A percentile compares a stretch with the other conserved stretches of the same genome.
phyloP scores from a whole-genome alignment of 2,329 filamentous ascomycete genomes.

The Parascedosporium putredinis region DNA sequence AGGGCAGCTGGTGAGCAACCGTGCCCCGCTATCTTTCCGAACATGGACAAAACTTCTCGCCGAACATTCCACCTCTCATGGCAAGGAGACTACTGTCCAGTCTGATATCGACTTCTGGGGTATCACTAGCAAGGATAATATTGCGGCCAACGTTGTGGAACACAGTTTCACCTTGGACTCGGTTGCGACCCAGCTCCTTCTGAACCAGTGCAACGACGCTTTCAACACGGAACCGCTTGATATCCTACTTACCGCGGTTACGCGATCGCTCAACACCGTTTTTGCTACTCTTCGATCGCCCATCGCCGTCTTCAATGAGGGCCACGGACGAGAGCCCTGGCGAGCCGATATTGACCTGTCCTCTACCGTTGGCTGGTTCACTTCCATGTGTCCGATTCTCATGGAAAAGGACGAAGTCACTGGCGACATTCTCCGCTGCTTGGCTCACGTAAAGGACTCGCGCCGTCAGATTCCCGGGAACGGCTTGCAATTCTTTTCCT shows the following conservation, averaged over 20 bases:
- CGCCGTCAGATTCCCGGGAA: constrained; percentile 11
- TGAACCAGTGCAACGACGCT: constrained; percentile 14
- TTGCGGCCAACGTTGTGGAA: constrained; percentile 14
- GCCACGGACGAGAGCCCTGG: constrained; percentile 25
- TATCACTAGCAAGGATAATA: constrained; percentile 13
- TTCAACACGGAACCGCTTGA: constrained; percentile 23
- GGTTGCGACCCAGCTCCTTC: constrained; percentile 12
- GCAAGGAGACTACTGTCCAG: constrained; percentile 18
- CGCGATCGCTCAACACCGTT: constrained; percentile 16
- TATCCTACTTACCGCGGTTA: constrained; percentile 21
- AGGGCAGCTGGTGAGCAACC: constrained; percentile 17
- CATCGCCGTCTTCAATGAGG: constrained; percentile 21
- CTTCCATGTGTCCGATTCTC: constrained; percentile 20
- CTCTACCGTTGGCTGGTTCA: constrained; percentile 28
- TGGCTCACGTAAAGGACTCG: constrained; percentile 13
- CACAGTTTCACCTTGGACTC: constrained; percentile 13
- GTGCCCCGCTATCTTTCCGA: neutral
- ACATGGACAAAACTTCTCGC: neutral
- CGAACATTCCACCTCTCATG: neutral
- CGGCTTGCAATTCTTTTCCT: constrained; percentile 15
- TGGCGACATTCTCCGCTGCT: neutral
- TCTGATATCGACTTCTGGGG: constrained; percentile 15
- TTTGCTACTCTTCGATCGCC: constrained; percentile 20
- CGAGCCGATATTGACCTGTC: constrained; percentile 19
- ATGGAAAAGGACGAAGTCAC: neutral